Percentiles rank a stretch among this genome's conserved stretches.
Conservation (phyloP, 2,329 filamentous ascomycete genomes). For the Cercospora berteroae region DNA sequence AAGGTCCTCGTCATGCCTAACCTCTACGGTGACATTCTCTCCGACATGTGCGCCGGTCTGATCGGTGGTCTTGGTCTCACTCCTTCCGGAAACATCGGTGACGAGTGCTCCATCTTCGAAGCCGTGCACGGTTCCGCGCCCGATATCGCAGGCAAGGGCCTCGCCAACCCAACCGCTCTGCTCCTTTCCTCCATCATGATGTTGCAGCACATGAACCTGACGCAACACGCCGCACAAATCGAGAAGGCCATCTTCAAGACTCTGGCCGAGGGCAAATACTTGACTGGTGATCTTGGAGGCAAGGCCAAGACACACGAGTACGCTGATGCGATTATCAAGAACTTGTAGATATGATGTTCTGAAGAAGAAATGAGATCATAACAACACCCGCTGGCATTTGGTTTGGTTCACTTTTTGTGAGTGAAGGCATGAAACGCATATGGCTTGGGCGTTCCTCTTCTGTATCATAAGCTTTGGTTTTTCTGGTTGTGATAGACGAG, state of each 20-base stretch:
- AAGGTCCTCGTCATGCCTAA: conserved; percentile 98
- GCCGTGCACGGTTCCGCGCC: conserved; percentile 96
- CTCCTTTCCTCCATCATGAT: conserved; percentile 98
- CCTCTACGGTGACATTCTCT: conserved; percentile 98
- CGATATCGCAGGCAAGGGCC: conserved; percentile 91
- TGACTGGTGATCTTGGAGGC: conserved; percentile 94
- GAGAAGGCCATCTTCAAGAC: conserved; percentile 95
- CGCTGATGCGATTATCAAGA: conserved; percentile 82
- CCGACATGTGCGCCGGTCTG: conserved; percentile 98
- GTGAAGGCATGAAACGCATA: conserved; percentile 1
- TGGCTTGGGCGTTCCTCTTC: conserved; percentile 5
- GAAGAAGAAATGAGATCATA: conserved; percentile 1
- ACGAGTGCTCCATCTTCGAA: conserved; percentile 99
- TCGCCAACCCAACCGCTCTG: conserved; percentile 96
- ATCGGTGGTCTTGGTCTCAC: conserved; percentile 97
- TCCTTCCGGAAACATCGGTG: conserved; percentile 96
- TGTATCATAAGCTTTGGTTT: neutral
- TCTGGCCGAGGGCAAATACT: conserved; percentile 88
- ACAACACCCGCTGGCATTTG: neutral
- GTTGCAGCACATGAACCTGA: conserved; percentile 96
- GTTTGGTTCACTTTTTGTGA: neutral
- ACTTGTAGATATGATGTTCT: conserved; percentile 41
- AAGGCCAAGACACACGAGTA: conserved; percentile 96
- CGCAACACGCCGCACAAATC: conserved; percentile 79
- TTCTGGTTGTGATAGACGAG: conserved; percentile 3